phyloP scores from a whole-genome alignment of 306 rosid species.

The Quercus ilex region DNA sequence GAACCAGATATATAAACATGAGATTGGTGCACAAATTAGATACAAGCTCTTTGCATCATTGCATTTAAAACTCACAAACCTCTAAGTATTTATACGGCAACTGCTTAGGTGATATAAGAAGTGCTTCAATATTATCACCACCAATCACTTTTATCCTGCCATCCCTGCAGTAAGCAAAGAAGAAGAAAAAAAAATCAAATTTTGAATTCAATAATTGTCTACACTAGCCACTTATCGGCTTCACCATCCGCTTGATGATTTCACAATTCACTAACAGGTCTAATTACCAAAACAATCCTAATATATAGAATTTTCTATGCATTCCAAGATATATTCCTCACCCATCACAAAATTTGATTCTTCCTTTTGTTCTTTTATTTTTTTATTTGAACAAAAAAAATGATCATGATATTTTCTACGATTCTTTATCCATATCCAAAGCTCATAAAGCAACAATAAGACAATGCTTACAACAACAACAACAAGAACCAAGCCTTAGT shows the following conservation, averaged over 20 bases:
- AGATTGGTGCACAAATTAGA: background rate
- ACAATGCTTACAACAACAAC: background rate
- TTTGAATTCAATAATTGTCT: background rate
- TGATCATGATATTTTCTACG: too few relatives aligned
- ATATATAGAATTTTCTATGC: too few relatives aligned
- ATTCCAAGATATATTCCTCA: too few relatives aligned
- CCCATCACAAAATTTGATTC: too few relatives aligned
- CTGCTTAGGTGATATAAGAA: conserved; percentile 57
- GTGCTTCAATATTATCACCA: conserved; percentile 74
- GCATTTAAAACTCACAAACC: conserved; percentile 43
- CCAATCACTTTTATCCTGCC: conserved; percentile 90
- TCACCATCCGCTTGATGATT: too few relatives aligned
- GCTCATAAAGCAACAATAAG: too few relatives aligned
- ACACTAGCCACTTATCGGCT: too few relatives aligned
- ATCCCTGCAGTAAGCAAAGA: conserved; percentile 58
- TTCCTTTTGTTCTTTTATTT: too few relatives aligned
- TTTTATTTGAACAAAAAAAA: too few relatives aligned
- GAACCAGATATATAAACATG: background rate
- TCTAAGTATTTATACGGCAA: conserved; percentile 63
- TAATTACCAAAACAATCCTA: too few relatives aligned
- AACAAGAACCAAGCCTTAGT: background rate
- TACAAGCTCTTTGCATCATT: background rate
- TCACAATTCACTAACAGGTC: too few relatives aligned
- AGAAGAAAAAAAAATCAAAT: background rate
- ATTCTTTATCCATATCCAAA: too few relatives aligned